Evolutionary conservation across 352 stramenopile species (phyloP).

Genomic region (Pythium angustatum): DNA sequence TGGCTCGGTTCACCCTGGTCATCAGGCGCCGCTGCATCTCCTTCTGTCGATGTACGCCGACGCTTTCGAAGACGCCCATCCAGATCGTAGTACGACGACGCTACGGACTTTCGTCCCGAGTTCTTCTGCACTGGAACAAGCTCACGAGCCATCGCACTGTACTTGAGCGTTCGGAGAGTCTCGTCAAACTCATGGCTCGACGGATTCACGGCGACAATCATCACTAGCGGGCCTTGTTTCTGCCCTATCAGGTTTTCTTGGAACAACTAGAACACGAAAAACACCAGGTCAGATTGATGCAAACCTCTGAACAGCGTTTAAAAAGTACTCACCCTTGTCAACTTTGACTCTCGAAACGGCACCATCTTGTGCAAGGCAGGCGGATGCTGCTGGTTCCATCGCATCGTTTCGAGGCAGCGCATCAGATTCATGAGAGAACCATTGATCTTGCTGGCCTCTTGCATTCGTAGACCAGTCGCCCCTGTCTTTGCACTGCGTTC

Average conservation of each 20-base stretch:
- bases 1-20: neutral
- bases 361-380: constrained; percentile 86
- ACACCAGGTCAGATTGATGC: neutral
- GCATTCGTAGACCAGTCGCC: constrained; percentile 87
- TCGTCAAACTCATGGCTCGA: constrained; percentile 95
- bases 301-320: neutral
- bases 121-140: constrained; percentile 68
- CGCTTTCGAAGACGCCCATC: constrained; percentile 32
- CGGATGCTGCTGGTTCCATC: constrained; percentile 88
- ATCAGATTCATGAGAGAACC: constrained; percentile 97
- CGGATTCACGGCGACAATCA: constrained; percentile 97
- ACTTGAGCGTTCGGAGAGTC: constrained; percentile 94
- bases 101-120: constrained; percentile 34
- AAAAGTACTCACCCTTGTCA: constrained; percentile 72
- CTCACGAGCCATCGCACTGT: constrained; percentile 91
- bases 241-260: constrained; percentile 92
- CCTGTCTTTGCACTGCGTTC: constrained; percentile 77
- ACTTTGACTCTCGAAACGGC: constrained; percentile 97
- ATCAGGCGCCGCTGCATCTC: constrained; percentile 2
- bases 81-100: constrained; percentile 39
- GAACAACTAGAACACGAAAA: constrained; percentile 84
- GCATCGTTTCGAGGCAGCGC: constrained; percentile 94
- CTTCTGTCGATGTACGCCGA: constrained; percentile 20
- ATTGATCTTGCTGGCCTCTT: constrained; percentile 99
- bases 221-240: constrained; percentile 87